These are phyloP conservation scores for Apiotrichum porosum DNA, from an alignment of 1,284 basidiomycete genomes.

Conservation along the genomic window DNA sequence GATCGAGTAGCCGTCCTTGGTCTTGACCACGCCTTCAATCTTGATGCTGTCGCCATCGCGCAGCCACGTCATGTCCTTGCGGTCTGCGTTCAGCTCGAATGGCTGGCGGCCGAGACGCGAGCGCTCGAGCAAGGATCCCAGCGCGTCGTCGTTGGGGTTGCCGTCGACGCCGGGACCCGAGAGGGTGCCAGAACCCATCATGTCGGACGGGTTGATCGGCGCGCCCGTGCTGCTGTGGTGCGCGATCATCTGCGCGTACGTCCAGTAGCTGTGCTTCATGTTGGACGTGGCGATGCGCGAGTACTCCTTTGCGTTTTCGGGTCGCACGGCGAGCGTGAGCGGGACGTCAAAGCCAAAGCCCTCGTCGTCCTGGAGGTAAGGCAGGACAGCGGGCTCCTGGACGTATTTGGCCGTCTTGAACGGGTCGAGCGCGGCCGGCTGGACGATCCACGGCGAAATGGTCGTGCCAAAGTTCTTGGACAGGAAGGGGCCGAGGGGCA, in stretches of 20 bases:
- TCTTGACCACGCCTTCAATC: slow-evolving; percentile 7
- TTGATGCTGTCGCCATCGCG: slow-evolving; percentile 17
- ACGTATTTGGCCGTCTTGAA: slow-evolving; percentile 21
- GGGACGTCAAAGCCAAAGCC: slow-evolving; percentile 14
- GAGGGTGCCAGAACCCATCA: slow-evolving; percentile 29
- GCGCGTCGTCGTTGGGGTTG: slow-evolving; percentile 6
- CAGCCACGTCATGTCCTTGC: slow-evolving; percentile 20
- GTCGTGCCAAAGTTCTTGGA: slow-evolving; percentile 32
- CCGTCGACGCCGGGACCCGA: slow-evolving; percentile 13
- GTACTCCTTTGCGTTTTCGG: slow-evolving; percentile 5
- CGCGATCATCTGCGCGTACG: slow-evolving; percentile 25
- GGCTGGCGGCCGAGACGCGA: slow-evolving; percentile 10
- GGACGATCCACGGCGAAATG: slow-evolving; percentile 26
- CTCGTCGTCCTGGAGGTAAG: slow-evolving; percentile 19
- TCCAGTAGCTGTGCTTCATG: slow-evolving; percentile 18
- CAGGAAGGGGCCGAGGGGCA: slow-evolving; percentile 22
- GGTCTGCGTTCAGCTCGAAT: slow-evolving; percentile 11
- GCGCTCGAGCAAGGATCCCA: slow-evolving; percentile 24
- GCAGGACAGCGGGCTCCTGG: slow-evolving; percentile 14
- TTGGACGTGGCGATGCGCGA: slow-evolving; percentile 4
- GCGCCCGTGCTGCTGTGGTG: slow-evolving; percentile 29
- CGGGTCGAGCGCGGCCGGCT: slow-evolving; percentile 20
- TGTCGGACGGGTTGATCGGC: slow-evolving; percentile 23
- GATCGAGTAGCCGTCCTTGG: slow-evolving; percentile 8
- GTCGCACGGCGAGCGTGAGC: slow-evolving; percentile 13